These are phyloP conservation scores for Basipetospora chlamydospora DNA, from an alignment of 2,329 filamentous ascomycete genomes.

Conservation along the genomic window DNA sequence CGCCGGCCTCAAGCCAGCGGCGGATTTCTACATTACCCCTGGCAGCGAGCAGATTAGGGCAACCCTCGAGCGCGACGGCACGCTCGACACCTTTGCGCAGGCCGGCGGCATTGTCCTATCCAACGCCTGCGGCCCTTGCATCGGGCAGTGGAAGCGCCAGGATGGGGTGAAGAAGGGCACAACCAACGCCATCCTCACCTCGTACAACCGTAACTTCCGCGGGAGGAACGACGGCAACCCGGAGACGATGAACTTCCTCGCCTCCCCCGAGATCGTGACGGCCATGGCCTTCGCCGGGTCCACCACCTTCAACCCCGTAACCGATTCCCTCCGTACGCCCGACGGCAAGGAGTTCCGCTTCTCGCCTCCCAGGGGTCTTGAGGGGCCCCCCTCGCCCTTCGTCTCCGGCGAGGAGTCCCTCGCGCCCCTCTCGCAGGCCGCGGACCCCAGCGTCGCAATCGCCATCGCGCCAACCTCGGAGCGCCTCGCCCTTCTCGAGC, in stretches of 20 bases:
- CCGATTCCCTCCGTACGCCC: conserved; percentile 82
- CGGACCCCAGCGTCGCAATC: conserved; percentile 55
- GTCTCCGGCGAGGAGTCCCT: conserved; percentile 88
- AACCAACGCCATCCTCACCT: conserved; percentile 92
- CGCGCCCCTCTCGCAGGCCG: conserved; percentile 81
- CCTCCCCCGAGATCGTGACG: conserved; percentile 79
- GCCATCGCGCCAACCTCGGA: conserved; percentile 82
- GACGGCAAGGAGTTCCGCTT: conserved; percentile 94
- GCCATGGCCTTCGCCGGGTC: conserved; percentile 72
- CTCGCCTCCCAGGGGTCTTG: conserved; percentile 61
- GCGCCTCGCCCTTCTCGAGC: conserved; percentile 80
- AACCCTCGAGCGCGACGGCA: conserved; percentile 79
- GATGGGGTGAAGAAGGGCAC: conserved; percentile 91
- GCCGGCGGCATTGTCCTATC: conserved; percentile 90
- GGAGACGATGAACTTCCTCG: conserved; percentile 84
- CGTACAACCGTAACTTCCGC: conserved; percentile 99
- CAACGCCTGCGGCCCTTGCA: conserved; percentile 87
- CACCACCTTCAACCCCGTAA: conserved; percentile 88
- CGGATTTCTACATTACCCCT: conserved; percentile 86
- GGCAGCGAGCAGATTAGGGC: conserved; percentile 95
- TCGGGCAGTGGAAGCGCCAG: conserved; percentile 87
- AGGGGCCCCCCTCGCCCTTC: conserved; percentile 69
- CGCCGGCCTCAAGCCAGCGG: conserved; percentile 88
- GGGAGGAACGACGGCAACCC: conserved; percentile 95
- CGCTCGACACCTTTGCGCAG: conserved; percentile 88